phyloP scores from a whole-genome alignment of 2,329 filamentous ascomycete genomes.

The Hypocreales sp. region DNA sequence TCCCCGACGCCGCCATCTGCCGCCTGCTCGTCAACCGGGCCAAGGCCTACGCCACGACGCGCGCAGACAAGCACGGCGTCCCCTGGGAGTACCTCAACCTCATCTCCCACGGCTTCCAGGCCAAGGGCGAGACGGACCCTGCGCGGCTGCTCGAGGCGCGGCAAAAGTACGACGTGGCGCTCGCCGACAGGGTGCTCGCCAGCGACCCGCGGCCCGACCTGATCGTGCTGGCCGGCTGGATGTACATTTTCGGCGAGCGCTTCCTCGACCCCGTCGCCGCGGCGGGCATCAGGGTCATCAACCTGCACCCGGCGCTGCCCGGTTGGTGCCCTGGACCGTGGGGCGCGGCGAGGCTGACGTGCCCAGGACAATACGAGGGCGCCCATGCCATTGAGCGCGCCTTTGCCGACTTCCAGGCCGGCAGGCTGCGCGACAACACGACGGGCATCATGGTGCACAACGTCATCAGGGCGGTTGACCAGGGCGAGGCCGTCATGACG shows the following conservation, averaged over 20 bases:
- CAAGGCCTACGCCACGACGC: constrained; percentile 26
- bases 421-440: constrained; percentile 37
- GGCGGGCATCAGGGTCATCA: constrained; percentile 56
- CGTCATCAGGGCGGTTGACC: constrained; percentile 67
- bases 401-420: constrained; percentile 52
- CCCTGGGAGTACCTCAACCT: constrained; percentile 73
- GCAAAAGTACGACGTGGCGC: constrained; percentile 56
- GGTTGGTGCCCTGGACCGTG: no score
- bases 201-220: constrained; percentile 46
- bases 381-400: constrained; percentile 64
- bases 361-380: constrained; percentile 69
- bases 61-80: constrained; percentile 24
- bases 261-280: constrained; percentile 55
- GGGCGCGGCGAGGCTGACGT: no score
- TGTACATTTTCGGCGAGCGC: constrained; percentile 60
- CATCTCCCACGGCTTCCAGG: constrained; percentile 49
- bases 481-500: constrained; percentile 49
- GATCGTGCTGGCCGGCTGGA: constrained; percentile 73
- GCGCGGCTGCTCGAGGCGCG: constrained; percentile 39
- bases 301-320: constrained; percentile 64
- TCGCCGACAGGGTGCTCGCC: constrained; percentile 50
- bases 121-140: constrained; percentile 43
- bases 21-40: constrained; percentile 33
- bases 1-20: constrained; percentile 26
- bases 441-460: constrained; percentile 88